Evolutionary conservation across 495 filamentous ascomycete genomes (phyloP), one percentile per base, ranked within the genome.

Genomic region (Xylaria telfairii): DNA sequence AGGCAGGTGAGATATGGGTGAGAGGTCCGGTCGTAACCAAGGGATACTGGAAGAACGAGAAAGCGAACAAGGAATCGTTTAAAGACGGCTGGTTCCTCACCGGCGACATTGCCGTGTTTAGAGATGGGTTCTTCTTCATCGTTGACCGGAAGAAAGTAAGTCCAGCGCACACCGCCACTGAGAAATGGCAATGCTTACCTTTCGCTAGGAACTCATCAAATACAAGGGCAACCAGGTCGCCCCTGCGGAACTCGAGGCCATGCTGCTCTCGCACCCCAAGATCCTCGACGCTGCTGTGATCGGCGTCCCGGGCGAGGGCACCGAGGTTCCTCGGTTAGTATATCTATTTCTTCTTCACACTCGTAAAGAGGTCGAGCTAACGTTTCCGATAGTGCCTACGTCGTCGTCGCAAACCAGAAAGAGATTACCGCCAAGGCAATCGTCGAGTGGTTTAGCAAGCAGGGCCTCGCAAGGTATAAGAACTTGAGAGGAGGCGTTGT

Each of bases 221-320:
- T 65, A 65, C 28, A 71, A 94, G 91, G 93, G 91, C 59, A 82
- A 91, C 47, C 93, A 97, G 91, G 93, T 97, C 34, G 93, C 93
- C 3, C 93, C 93, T 4, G 93, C 93, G 19, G 93, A 97, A 73
- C 68, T 71, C 3, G 68, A 71, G 12, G 68, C 68, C 10, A 53
- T 93, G 26, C 81, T 96, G n/a, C 76, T 90, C 4, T 83, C 85
- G 17, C 92, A 95, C 73, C 85, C 88, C 24, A 83, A 87, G 54
- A 86, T 97, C 60, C 86, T 89, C 26, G 94, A 96, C 73, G 91
- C 90, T 1, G 93, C 92, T 0, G 92, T 97, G 3, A 89, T 93
- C 67, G 94, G 93, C 0, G 82, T 95, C 6, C 84, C 90, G 53
- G 85, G 83, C 3, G 87, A 90, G 62, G 90, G 86, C 0, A 90